A percentile compares a stretch with the other conserved stretches of the same genome.
Evolutionary conservation across 208 protist species (phyloP).

Genomic region (Trichomonas tenax): DNA sequence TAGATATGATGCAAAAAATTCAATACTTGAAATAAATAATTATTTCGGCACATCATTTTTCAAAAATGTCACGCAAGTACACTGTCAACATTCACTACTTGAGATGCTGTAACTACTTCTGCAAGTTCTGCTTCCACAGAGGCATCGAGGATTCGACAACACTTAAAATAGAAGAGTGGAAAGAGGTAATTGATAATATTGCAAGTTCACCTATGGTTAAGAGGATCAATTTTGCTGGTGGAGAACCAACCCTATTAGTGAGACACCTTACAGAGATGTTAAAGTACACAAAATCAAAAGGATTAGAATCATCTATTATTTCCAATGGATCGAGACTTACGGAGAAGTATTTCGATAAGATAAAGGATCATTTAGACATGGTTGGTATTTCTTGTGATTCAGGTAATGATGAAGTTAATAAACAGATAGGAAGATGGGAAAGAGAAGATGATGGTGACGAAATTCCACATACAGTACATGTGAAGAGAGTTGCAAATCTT

Average conservation of each 20-base stretch:
- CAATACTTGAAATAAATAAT: background rate
- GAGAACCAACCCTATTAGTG: background rate
- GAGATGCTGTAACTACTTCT: background rate
- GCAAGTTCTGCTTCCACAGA: slow-evolving; percentile 3
- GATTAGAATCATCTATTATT: background rate
- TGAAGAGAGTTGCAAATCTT: background rate
- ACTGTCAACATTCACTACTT: background rate
- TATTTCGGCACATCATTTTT: background rate
- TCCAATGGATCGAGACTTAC: background rate
- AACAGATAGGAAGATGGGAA: background rate
- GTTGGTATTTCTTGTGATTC: background rate
- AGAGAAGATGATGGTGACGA: background rate
- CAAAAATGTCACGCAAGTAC: background rate
- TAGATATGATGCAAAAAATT: no score
- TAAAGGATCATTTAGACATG: background rate
- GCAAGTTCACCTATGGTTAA: background rate
- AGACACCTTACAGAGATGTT: background rate
- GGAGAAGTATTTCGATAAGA: background rate
- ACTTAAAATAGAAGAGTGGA: background rate
- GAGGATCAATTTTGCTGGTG: background rate
- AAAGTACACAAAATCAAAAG: background rate
- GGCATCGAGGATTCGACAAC: background rate
- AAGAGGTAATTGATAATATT: background rate
- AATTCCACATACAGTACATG: background rate
- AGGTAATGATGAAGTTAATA: background rate